Evolutionary conservation across 306 rosid species (phyloP), one percentile per base, ranked within the genome.

Genomic region (Datisca glomerata): DNA sequence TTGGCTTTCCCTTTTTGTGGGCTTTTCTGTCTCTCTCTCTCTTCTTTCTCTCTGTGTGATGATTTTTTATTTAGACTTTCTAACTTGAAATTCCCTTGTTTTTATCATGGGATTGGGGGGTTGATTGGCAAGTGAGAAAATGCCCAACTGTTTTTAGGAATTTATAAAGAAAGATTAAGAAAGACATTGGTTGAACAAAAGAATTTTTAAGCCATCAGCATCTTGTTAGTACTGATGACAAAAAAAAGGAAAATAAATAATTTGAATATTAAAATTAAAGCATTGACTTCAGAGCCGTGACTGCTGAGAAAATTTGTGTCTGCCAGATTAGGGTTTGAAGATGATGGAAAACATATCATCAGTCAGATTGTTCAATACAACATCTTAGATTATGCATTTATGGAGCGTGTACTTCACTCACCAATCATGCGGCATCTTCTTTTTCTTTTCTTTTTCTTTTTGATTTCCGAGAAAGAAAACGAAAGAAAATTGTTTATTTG

Each of bases 111-210:
- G 36, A 14, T 18, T 22, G 4, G 24, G 2, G 31, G 55, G 13
- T 38, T 34, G 43, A 45, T 45, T 49, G 55, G 32, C 33, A 7
- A 37, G 43, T 33, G 43, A 49, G 55, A 34, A 49, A 49, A 35
- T 49, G 33, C 43, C 55, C 43, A 49, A 35, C 55, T 3, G 16
- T 20, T 35, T 35, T 14, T 8, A 48, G 8, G 39, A 18, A 20
- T 28, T 10, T 45, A 25, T 21, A 45, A 16, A 15, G 17, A 24
- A 6, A 49, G n/a, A 41, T 6, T 34, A n/a, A 49, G 21, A 41
- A 12, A 10, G 16, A 0, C 55, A 8, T 18, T 34, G 6, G n/a
- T 36, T 36, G 39, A 47, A 47, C 53, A 14, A 25, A 46, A 14
- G 25, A 46, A 16, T 28, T 47, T 18, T 29, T n/a, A n/a, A n/a